A percentile compares a stretch with the other conserved stretches of the same genome.
phyloP scores from a whole-genome alignment of 2,329 filamentous ascomycete genomes.

The Ciborinia camelliae region DNA sequence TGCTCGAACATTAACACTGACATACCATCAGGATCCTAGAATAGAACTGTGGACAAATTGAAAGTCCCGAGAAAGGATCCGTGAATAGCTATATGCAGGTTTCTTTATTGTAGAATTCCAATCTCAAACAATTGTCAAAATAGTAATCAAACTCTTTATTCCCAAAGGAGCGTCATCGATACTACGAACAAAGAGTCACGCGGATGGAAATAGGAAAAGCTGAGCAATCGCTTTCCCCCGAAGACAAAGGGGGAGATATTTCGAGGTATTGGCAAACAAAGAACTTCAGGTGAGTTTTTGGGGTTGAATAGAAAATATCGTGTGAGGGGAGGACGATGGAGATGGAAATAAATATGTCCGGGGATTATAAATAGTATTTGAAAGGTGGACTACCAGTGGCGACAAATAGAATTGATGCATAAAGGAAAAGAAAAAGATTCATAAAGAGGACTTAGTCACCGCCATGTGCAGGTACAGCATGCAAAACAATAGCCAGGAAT shows the following conservation, averaged over 20 bases:
- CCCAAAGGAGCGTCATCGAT: neutral
- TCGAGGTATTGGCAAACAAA: neutral
- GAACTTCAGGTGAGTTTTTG: neutral
- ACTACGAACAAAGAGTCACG: neutral
- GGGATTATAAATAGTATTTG: neutral
- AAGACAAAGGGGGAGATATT: neutral
- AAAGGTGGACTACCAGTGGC: neutral
- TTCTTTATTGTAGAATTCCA: neutral
- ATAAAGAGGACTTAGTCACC: slow-evolving; percentile 2
- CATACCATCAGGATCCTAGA: too few relatives aligned
- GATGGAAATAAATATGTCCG: neutral
- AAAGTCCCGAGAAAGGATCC: neutral
- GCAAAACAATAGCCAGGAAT: neutral
- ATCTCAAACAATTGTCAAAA: neutral
- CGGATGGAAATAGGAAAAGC: too few relatives aligned
- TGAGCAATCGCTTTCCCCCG: neutral
- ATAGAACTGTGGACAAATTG: neutral
- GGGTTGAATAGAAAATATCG: neutral
- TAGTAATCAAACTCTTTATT: neutral
- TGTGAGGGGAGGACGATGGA: neutral
- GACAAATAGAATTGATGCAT: neutral
- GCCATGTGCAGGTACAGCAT: neutral
- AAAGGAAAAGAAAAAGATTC: neutral
- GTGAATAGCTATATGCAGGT: neutral
- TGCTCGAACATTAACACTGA: too few relatives aligned